Evolutionary conservation across 2,329 filamentous ascomycete genomes (phyloP).

Genomic region (Metarhizium humberi): DNA sequence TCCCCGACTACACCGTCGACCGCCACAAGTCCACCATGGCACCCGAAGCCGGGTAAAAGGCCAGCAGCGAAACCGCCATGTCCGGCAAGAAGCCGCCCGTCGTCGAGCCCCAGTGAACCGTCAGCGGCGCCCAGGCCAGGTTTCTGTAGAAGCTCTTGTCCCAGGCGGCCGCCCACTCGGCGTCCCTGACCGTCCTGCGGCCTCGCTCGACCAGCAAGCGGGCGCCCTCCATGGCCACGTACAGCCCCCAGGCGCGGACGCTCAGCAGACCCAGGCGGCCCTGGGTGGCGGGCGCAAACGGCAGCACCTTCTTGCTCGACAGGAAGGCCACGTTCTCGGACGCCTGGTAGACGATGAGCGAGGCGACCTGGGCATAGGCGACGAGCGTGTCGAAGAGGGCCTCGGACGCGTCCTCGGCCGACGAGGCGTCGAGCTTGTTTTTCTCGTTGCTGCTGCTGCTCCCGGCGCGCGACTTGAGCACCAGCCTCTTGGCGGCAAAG

Average conservation of each 20-base stretch:
- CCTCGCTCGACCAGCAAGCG: conserved; percentile 45
- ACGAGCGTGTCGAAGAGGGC: conserved; percentile 35
- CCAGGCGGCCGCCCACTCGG: conserved; percentile 41
- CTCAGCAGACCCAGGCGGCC: conserved; percentile 60
- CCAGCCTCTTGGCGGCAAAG: conserved; percentile 50
- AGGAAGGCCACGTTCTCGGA: conserved; percentile 82
- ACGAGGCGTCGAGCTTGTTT: conserved; percentile 11
- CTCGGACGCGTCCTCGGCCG: conserved; percentile 28
- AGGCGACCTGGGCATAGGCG: conserved; percentile 57
- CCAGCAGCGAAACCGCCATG: conserved; percentile 30
- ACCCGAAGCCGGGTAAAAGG: conserved; percentile 33
- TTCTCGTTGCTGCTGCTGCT: conserved; percentile 12
- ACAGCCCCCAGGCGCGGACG: conserved; percentile 69
- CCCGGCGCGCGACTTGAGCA: conserved; percentile 20
- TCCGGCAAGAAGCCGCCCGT: conserved; percentile 48
- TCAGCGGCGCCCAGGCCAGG: conserved; percentile 70
- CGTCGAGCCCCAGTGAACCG: conserved; percentile 66
- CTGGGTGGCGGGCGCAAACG: conserved; percentile 45
- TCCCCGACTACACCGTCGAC: conserved; percentile 18
- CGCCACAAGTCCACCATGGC: conserved; percentile 37
- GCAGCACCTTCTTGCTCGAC: conserved; percentile 60
- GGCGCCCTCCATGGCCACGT: conserved; percentile 67
- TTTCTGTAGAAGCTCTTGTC: conserved; percentile 61
- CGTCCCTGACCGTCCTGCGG: conserved; percentile 25
- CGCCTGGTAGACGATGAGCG: conserved; percentile 62